Conservation (phyloP, 2,329 filamentous ascomycete species). For the Fusarium xyrophilum region DNA sequence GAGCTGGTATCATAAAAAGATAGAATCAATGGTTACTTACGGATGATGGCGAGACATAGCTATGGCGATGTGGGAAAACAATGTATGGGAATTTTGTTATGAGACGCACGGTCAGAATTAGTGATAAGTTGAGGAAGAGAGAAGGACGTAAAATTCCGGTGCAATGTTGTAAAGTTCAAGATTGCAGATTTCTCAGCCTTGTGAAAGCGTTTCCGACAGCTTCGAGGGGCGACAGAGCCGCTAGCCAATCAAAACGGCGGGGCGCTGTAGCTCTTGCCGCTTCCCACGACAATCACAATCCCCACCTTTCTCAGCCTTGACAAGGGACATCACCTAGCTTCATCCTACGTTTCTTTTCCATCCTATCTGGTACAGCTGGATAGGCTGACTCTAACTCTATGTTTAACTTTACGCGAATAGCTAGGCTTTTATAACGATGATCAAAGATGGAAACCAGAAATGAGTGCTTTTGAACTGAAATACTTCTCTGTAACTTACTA, state of each 20-base stretch:
- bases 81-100: background rate
- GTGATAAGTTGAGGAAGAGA: slow-evolving; percentile 12
- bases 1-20: background rate
- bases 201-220: slow-evolving; percentile 43
- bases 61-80: slow-evolving; percentile 15
- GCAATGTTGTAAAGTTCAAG: slow-evolving; percentile 29
- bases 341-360: background rate
- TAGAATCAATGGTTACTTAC: slow-evolving; percentile 56
- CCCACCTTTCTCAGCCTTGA: slow-evolving; percentile 43
- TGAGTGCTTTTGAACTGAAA: slow-evolving; percentile 28
- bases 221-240: slow-evolving; percentile 29
- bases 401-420: background rate
- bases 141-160: slow-evolving; percentile 1
- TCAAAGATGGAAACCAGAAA: slow-evolving; percentile 31
- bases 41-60: slow-evolving; percentile 94
- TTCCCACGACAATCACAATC: slow-evolving; percentile 23
- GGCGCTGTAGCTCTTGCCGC: slow-evolving; percentile 24
- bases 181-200: slow-evolving; percentile 55
- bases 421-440: background rate
- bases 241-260: slow-evolving; percentile 36
- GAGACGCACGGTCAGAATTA: background rate
- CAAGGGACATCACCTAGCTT: slow-evolving; percentile 19
- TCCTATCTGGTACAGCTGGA: background rate
- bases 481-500: slow-evolving; percentile 19
- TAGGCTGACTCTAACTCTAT: background rate